A percentile compares a stretch with the other conserved stretches of the same genome.
Conservation (phyloP, 345 rosid species). For the Hibiscus mutabilis region DNA sequence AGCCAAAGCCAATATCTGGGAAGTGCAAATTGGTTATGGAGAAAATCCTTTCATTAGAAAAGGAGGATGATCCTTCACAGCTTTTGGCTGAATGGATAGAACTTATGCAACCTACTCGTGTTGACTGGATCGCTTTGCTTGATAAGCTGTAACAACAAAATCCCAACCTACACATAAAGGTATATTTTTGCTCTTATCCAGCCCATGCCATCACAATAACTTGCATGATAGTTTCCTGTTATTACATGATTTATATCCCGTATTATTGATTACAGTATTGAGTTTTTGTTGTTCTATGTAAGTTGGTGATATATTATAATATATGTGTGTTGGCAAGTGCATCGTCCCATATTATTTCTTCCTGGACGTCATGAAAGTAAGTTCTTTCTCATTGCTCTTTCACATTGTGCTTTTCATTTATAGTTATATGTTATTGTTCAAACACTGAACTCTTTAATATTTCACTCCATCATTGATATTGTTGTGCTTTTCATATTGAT, state of each 20-base stretch:
- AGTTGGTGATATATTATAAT: background rate
- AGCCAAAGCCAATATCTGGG: conserved; percentile 69
- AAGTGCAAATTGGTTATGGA: conserved; percentile 61
- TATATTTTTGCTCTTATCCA: conserved; percentile 16
- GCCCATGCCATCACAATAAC: background rate
- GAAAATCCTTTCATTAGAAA: conserved; percentile 55
- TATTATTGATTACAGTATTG: background rate
- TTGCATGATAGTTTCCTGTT: background rate
- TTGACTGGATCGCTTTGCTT: conserved; percentile 77
- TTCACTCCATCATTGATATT: background rate
- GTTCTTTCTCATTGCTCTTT: background rate
- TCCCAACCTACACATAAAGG: conserved; percentile 50
- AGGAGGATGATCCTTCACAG: conserved; percentile 63
- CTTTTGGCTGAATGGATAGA: conserved; percentile 68
- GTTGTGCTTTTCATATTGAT: background rate
- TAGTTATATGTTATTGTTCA: background rate
- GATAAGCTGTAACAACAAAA: conserved; percentile 53
- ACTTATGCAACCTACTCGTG: conserved; percentile 65
- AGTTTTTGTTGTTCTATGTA: background rate
- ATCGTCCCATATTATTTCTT: background rate
- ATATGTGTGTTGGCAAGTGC: background rate
- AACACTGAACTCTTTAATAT: background rate
- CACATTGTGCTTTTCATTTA: background rate
- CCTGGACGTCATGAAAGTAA: background rate
- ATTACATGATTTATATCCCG: background rate